A percentile compares a stretch with the other conserved stretches of the same genome.
phyloP scores from a whole-genome alignment of 495 filamentous ascomycete species.

The Annulohypoxylon maeteangense region DNA sequence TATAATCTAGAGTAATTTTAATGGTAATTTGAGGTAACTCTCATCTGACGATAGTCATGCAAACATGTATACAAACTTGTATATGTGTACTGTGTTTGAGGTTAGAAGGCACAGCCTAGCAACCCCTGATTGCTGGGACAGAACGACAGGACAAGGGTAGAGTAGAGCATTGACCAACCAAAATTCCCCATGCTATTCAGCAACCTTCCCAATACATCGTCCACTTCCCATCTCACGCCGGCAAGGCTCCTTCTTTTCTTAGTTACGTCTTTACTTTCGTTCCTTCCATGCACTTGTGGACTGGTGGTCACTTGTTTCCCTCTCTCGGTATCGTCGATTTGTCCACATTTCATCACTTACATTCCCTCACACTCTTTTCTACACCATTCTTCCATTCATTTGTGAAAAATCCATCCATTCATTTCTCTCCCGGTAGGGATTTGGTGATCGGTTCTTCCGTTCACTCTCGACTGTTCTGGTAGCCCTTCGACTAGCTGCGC shows the following conservation, averaged over 20 bases:
- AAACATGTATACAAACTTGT: conserved; percentile 7
- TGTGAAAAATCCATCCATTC: conserved; percentile 16
- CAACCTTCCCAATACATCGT: conserved; percentile 30
- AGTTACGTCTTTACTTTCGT: neutral
- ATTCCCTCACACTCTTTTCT: conserved; percentile 17
- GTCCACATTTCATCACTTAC: conserved; percentile 21
- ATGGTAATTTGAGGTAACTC: neutral
- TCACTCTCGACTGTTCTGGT: conserved; percentile 18
- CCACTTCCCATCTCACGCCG: conserved; percentile 6
- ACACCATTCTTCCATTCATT: conserved; percentile 21
- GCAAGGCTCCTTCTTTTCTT: conserved; percentile 15
- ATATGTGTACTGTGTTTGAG: conserved; percentile 31
- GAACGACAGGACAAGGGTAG: neutral
- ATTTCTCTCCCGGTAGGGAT: conserved; percentile 8
- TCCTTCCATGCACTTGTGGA: neutral
- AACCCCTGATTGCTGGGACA: conserved; percentile 28
- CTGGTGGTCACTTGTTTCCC: conserved; percentile 10
- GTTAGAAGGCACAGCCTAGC: conserved; percentile 28
- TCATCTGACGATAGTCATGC: neutral
- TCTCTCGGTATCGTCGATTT: conserved; percentile 16
- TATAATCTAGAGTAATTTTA: neutral
- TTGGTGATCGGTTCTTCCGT: conserved; percentile 15
- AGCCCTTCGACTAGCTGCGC: conserved; percentile 12
- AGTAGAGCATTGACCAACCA: conserved; percentile 17
- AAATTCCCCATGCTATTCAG: conserved; percentile 6